Base-by-base conservation (phyloP, 805 yeast genomes). In the Pichia occidentalis region DNA sequence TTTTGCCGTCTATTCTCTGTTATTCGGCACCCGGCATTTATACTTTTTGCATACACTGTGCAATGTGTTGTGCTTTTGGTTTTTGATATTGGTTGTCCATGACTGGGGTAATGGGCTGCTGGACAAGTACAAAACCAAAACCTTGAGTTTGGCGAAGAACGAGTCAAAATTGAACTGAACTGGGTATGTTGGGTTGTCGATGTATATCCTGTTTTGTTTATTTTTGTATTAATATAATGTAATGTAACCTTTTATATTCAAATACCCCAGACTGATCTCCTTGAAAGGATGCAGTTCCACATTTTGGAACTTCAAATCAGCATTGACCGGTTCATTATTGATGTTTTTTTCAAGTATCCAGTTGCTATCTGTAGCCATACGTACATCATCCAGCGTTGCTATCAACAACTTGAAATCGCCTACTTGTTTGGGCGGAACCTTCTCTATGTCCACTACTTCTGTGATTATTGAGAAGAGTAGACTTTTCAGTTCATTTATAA, bases 1-100 rank as follows among this genome's bases (percentile, higher is more conserved):
- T 54, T 64, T 77, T 45, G 67, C 75, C 1, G 53, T 73, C 26
- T 86, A 83, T 59, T 63, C 82, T 29, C 57, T 83, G 39, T 51
- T 85, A 8, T 85, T 77, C 59, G 96, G 96, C 2, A 68, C 82
- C 5, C 71, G 88, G 52, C 83, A 85, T 51, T 68, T 90, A n/a
- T 88, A 74, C 58, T 85, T 88, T 84, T 61, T 87, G 32, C 92
- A 87, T 50, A 83, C 84, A 53, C 57, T 86, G 36, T 70, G 82
- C 39, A 86, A 86, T 56, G 55, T 80, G 13, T 60, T 79, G 37
- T 69, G 78, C 54, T 70, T 80, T 31, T 66, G 80, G 70, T 47
- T 75, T 16, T 54, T 70, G 32, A 33, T 53, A 31, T 44, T 29
- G 22, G 27, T 39, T 16, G 37, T 50, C 26, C 57, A 51, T 30